Conservation (phyloP, 371 early-diverging fungal species). For the Mortierella polycephala region DNA sequence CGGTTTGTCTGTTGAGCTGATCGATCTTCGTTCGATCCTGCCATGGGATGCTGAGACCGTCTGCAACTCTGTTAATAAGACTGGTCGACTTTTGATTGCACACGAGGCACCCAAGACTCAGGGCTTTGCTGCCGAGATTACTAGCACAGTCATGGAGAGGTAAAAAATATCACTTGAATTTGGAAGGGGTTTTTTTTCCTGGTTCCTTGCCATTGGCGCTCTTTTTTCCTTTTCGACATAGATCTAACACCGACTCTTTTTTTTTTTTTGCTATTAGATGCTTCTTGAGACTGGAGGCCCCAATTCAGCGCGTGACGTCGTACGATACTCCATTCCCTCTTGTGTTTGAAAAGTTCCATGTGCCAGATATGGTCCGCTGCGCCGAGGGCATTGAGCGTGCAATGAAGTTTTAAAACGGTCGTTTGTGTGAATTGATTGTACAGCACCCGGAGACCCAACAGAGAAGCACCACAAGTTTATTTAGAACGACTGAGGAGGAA, state of each 20-base stretch:
- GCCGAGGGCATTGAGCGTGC: slow-evolving; percentile 83
- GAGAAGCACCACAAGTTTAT: too few relatives aligned
- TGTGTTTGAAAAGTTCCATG: slow-evolving; percentile 93
- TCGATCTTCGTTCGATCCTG: slow-evolving; percentile 92
- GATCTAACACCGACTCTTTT: background rate
- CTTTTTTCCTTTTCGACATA: background rate
- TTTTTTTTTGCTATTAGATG: slow-evolving; percentile 48
- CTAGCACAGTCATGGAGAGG: slow-evolving; percentile 90
- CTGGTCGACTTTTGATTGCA: slow-evolving; percentile 92
- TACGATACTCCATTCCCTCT: slow-evolving; percentile 98
- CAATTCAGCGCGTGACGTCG: slow-evolving; percentile 89
- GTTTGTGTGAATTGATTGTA: too few relatives aligned
- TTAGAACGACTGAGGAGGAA: too few relatives aligned
- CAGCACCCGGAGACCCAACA: too few relatives aligned
- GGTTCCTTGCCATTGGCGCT: background rate
- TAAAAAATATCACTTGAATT: slow-evolving; percentile 62
- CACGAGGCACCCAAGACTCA: slow-evolving; percentile 96
- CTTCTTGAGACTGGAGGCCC: slow-evolving; percentile 86
- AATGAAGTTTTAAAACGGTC: slow-evolving; percentile 43
- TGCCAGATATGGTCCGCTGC: slow-evolving; percentile 89
- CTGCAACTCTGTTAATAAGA: slow-evolving; percentile 93
- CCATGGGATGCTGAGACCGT: slow-evolving; percentile 97
- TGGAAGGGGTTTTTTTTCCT: background rate
- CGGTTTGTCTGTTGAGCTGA: slow-evolving; percentile 92
- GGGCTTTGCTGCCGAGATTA: slow-evolving; percentile 97